Evolutionary conservation across 2,329 filamentous ascomycete species (phyloP).

Genomic region (Colletotrichum simmondsii): DNA sequence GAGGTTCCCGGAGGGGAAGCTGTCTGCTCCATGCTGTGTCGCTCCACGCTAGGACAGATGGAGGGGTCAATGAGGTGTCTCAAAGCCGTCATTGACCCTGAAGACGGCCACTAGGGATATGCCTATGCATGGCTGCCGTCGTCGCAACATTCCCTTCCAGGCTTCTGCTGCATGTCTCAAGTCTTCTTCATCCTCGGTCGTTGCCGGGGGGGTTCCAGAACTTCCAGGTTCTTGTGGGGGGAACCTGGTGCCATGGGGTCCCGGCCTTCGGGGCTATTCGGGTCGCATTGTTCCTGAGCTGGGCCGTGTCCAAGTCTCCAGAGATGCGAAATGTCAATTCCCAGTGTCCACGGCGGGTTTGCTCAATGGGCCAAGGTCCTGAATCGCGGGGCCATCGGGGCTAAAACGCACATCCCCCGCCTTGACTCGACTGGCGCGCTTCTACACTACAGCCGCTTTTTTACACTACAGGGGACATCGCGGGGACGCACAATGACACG

Average conservation of each 20-base stretch:
- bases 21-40: not conserved
- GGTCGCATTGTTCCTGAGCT: slow-evolving; percentile 25
- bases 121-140: not conserved
- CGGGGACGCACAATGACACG: not conserved
- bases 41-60: slow-evolving; percentile 6
- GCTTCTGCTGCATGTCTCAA: slow-evolving; percentile 21
- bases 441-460: slow-evolving; percentile 6
- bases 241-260: slow-evolving; percentile 14
- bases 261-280: slow-evolving; percentile 26
- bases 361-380: slow-evolving; percentile 10
- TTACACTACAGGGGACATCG: not conserved
- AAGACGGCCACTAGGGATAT: slow-evolving; percentile 26
- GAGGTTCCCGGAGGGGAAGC: not conserved
- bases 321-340: slow-evolving; percentile 21
- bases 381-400: slow-evolving; percentile 30
- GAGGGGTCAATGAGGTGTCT: slow-evolving; percentile 9
- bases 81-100: slow-evolving; percentile 21
- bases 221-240: slow-evolving; percentile 7
- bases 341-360: not conserved
- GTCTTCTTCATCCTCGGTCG: slow-evolving; percentile 22
- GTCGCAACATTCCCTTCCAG: too few species aligned
- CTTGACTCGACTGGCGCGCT: slow-evolving; percentile 34
- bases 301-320: not conserved
- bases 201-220: slow-evolving; percentile 11
- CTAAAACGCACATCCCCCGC: slow-evolving; percentile 17